Evolutionary conservation across 805 yeast species (phyloP).

Genomic region (Wickerhamomyces bisporus): DNA sequence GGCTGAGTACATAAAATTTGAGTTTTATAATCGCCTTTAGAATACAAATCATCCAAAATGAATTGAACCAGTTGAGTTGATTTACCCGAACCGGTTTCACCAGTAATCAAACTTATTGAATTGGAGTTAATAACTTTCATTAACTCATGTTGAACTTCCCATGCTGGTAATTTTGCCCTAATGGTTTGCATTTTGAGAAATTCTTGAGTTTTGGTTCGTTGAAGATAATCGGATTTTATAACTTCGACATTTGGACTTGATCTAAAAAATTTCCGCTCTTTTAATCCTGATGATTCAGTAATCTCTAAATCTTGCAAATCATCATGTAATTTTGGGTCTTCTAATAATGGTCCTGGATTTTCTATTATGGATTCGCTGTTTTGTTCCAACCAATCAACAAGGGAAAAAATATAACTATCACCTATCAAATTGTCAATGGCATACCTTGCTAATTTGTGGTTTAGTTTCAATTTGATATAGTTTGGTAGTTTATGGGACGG

Average conservation of each 20-base stretch:
- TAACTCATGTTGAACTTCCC: slow-evolving; percentile 58
- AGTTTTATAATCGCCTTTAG: slow-evolving; percentile 39
- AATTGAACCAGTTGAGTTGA: slow-evolving; percentile 94
- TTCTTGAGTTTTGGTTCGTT: slow-evolving; percentile 27
- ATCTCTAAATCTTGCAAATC: slow-evolving; percentile 3
- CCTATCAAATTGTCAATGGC: slow-evolving; percentile 50
- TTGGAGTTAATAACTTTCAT: slow-evolving; percentile 50
- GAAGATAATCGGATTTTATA: slow-evolving; percentile 31
- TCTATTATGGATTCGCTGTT: slow-evolving; percentile 53
- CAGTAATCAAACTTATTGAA: slow-evolving; percentile 76
- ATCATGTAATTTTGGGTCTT: slow-evolving; percentile 7
- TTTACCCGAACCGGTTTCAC: slow-evolving; percentile 97
- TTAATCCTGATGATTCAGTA: slow-evolving; percentile 1
- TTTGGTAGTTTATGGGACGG: slow-evolving; percentile 51
- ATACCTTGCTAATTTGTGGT: slow-evolving; percentile 41
- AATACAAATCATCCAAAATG: slow-evolving; percentile 60
- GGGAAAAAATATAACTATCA: slow-evolving; percentile 58
- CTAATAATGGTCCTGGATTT: slow-evolving; percentile 68
- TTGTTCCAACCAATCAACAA: slow-evolving; percentile 76
- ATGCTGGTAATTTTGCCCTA: slow-evolving; percentile 74
- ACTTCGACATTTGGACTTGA: slow-evolving; percentile 27
- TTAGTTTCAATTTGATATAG: slow-evolving; percentile 58
- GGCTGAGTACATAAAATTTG: slow-evolving; percentile 90
- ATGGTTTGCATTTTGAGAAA: slow-evolving; percentile 36
- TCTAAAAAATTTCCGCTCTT: slow-evolving; percentile 12